Conservation (phyloP, 768 basidiomycete genomes). For the Mycena maculata region DNA sequence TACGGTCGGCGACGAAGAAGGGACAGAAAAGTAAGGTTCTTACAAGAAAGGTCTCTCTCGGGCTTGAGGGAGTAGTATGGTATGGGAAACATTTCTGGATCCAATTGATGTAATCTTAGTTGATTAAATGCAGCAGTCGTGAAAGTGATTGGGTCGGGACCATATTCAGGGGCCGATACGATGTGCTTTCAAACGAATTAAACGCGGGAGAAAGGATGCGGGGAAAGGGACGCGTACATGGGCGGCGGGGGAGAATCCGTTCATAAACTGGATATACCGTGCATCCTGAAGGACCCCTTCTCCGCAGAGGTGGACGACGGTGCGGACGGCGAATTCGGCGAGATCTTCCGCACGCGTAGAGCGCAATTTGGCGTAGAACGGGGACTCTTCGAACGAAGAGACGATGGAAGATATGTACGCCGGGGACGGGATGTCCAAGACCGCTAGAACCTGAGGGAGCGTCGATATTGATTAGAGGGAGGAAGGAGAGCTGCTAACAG, state of each 20-base stretch:
- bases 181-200: conserved; percentile 66
- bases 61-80: conserved; percentile 64
- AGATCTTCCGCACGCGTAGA: conserved; percentile 47
- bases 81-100: conserved; percentile 77
- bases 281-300: conserved; percentile 75
- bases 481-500: conserved; percentile 46
- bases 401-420: conserved; percentile 66
- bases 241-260: conserved; percentile 66
- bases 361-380: conserved; percentile 61
- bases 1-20: background rate
- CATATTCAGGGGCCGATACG: conserved; percentile 72
- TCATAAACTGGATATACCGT: conserved; percentile 80
- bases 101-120: conserved; percentile 77
- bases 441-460: conserved; percentile 62
- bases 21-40: conserved; percentile 14
- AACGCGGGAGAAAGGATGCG: background rate
- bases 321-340: conserved; percentile 58
- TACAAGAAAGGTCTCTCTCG: conserved; percentile 53
- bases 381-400: conserved; percentile 57
- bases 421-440: conserved; percentile 78
- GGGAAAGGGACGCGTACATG: conserved; percentile 60
- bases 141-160: conserved; percentile 76
- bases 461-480: background rate
- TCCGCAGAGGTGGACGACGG: conserved; percentile 80
- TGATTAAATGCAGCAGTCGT: conserved; percentile 70